Percentiles rank a stretch among this genome's conserved stretches.
Evolutionary conservation across 805 yeast genomes (phyloP).

Genomic region (Candida vaughaniae): DNA sequence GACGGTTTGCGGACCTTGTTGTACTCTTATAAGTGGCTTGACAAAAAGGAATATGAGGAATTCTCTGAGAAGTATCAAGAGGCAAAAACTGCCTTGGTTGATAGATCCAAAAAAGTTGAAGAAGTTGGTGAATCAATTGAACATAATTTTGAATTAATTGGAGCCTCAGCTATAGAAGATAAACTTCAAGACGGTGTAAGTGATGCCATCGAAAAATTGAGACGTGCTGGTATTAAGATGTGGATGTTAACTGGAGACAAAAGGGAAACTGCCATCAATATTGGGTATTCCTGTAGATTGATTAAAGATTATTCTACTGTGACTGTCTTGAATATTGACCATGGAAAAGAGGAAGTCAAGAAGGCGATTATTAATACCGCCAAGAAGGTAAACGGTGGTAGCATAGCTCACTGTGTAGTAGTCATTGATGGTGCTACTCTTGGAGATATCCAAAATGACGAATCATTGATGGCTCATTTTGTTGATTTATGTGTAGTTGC

Average conservation of each 20-base stretch:
- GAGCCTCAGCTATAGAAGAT: constrained; percentile 97
- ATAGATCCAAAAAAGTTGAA: constrained; percentile 68
- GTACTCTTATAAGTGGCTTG: constrained; percentile 76
- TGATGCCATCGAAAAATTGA: constrained; percentile 85
- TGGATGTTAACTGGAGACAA: constrained; percentile 99
- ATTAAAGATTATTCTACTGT: constrained; percentile 93
- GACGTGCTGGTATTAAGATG: constrained; percentile 89
- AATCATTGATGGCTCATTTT: constrained; percentile 69
- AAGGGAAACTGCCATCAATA: constrained; percentile 95
- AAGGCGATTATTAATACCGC: constrained; percentile 74
- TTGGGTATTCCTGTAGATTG: constrained; percentile 90
- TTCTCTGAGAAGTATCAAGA: constrained; percentile 70
- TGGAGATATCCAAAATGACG: constrained; percentile 67
- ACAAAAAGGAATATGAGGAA: constrained; percentile 50
- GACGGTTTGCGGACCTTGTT: constrained; percentile 91
- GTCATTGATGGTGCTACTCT: constrained; percentile 95
- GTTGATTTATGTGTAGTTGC: constrained; percentile 82
- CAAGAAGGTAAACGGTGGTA: constrained; percentile 66
- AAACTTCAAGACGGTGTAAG: constrained; percentile 96
- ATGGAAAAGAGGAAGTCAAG: constrained; percentile 53
- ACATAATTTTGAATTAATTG: constrained; percentile 62
- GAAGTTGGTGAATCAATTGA: constrained; percentile 74
- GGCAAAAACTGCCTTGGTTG: constrained; percentile 73
- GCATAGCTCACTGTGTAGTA: constrained; percentile 90
- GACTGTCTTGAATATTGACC: constrained; percentile 56